Base-by-base conservation (phyloP, 768 basidiomycete genomes). In the Lentinula edodes region DNA sequence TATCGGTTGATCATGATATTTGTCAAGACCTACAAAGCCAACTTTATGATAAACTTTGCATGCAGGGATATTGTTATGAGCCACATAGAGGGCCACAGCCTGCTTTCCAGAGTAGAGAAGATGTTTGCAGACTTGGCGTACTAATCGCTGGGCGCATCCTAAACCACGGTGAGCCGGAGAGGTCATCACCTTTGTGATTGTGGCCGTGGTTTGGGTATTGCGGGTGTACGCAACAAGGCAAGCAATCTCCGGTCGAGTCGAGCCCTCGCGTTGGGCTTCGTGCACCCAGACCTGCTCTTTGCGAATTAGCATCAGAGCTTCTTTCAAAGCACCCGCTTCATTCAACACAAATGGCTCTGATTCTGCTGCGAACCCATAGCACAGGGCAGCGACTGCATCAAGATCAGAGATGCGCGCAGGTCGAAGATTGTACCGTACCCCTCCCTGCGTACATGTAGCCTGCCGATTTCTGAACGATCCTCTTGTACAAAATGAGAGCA, bases 171-270 rank as follows among this genome's bases (percentile, higher is more conserved):
- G 82, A 6, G 61, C 28, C 0, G 75, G 69, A 38, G 73, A 67
- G 9, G 83, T 84, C 67, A 71, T 82, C 3, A 85, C 83, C 63
- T 85, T 85, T 48, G 83, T 81, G 52, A 85, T 75, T 5, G 78
- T 76, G 0, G 80, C 73, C n/a, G 82, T 75, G 7, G 69, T 70
- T 1, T 72, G 72, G 9, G 75, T 79, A 13, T 76, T 71, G 10
- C 83, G 72, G 9, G 83, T 82, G 1, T 76, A 72, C 10, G 81
- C 82, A 16, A 83, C 80, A 42, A 86, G 77, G 39, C 74, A 83
- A 2, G 85, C 81, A 13, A 78, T 73, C 36, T 76, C 71, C 41
- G 72, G 61, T 0, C 46, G 35, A 4, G 67, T 61, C 9, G 20
- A 64, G 6, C 53, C 58, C 54, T 41, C 54, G 38, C 0, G 10